Evolutionary conservation across 148 eudicot genomes (phyloP).

Genomic region (Silene uniflora): DNA sequence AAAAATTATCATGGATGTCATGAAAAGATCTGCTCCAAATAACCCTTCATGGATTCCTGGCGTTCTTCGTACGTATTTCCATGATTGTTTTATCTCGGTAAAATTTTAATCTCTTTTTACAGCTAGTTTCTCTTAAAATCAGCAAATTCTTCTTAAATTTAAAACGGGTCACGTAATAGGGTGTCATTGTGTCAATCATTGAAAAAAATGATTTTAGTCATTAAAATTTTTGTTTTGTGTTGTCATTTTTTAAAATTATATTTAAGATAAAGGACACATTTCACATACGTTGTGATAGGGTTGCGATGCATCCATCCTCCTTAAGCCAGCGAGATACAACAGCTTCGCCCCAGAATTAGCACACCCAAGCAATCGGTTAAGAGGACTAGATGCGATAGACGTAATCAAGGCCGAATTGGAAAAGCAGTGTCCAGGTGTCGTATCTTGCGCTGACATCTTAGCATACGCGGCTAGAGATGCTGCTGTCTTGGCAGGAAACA

Average conservation of each 20-base stretch:
- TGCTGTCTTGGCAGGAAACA: conserved; percentile 20
- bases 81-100: not conserved
- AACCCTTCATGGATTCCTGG: not conserved
- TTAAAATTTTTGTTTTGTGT: too few relatives aligned
- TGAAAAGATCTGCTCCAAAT: not conserved
- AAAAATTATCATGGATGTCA: not conserved
- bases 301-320: conserved; percentile 39
- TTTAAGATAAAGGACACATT: too few relatives aligned
- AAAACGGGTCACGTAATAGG: too few relatives aligned
- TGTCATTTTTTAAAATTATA: too few relatives aligned
- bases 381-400: too few relatives aligned
- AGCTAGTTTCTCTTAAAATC: too few relatives aligned
- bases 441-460: conserved; percentile 38
- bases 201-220: too few relatives aligned
- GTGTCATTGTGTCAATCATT: too few relatives aligned
- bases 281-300: conserved; percentile 33
- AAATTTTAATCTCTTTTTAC: not conserved
- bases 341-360: too few relatives aligned
- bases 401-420: conserved; percentile 30
- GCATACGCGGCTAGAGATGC: conserved; percentile 38
- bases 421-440: too few relatives aligned
- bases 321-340: conserved; percentile 22
- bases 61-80: not conserved
- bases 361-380: conserved; percentile 27
- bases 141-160: too few relatives aligned